Base-by-base conservation (phyloP, 2,329 filamentous ascomycete genomes). In the Decorospora gaudefroyi region DNA sequence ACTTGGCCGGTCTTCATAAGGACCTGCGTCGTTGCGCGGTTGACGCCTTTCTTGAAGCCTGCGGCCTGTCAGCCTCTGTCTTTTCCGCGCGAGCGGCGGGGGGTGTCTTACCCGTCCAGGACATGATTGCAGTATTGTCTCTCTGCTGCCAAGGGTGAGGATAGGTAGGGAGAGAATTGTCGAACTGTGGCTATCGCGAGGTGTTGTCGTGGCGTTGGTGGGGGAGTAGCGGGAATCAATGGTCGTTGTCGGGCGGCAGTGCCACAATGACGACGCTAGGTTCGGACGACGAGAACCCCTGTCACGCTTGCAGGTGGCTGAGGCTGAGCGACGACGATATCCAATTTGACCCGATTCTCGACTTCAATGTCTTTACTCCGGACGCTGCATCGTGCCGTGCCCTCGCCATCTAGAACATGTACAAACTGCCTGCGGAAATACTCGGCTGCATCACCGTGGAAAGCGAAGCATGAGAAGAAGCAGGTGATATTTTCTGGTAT, bases 1-100 rank as follows among this genome's bases (percentile, higher is more conserved):
- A 99, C 95, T 77, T 97, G 93, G 49, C 93, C 89, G 84, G 59
- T 95, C 82, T 99, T 99, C 92, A 99, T 97, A 90, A 99, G 96
- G 53, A 97, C 92, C 85, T 96, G 91, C 76, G 95, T 99, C 74
- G 92, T 96, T 65, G 92, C 92, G 77, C 93, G 90, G 79, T 93
- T 92, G 78, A 97, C 91, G 84, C 95, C 95, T 74, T 95, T 96
- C 78, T 93, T 90, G 78, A 90, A 92, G 56, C 86, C 86, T 87
- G 65, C 23, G 51, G 18, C 18, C 16, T 29, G 51, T 68, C 37
- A 70, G 65, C 45, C 38, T 46, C 30, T 42, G 29, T 48, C 11
- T 30, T 39, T 28, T 16, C 54, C 26, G 27, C 22, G 33, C 19
- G n/a, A 28, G 9, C n/a, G 35, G 25, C 22, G 46, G 37, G 51